Evolutionary conservation across 2,329 filamentous ascomycete species (phyloP).

Genomic region (Fusarium veterinarium): DNA sequence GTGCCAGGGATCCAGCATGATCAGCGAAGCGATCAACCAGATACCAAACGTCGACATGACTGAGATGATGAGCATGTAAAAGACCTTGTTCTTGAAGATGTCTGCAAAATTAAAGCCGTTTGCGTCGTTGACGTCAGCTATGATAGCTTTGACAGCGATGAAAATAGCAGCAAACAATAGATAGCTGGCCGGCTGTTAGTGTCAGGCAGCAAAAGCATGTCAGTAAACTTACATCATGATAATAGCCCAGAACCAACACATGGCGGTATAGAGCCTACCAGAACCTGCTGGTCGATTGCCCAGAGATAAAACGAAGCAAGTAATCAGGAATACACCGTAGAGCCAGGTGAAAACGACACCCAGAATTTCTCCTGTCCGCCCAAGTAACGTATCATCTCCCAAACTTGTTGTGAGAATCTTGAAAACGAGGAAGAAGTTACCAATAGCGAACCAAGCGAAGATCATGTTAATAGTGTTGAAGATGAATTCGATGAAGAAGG

Average conservation of each 20-base stretch:
- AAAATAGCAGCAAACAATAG: conserved; percentile 95
- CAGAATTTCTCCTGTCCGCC: conserved; percentile 80
- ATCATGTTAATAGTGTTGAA: conserved; percentile 98
- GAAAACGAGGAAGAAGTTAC: conserved; percentile 99
- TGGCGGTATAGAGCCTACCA: conserved; percentile 92
- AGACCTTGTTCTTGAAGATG: conserved; percentile 87
- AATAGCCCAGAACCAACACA: conserved; percentile 98
- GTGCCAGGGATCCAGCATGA: conserved; percentile 99
- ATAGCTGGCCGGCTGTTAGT: conserved; percentile 66
- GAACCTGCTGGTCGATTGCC: conserved; percentile 96
- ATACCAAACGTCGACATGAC: conserved; percentile 92
- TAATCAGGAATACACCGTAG: conserved; percentile 90
- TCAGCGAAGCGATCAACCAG: conserved; percentile 88
- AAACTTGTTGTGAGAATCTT: conserved; percentile 93
- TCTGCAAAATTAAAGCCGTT: conserved; percentile 75
- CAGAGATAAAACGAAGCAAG: conserved; percentile 93
- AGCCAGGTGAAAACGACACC: conserved; percentile 96
- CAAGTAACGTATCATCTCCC: conserved; percentile 75
- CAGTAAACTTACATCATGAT: conserved; percentile 82
- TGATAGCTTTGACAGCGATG: conserved; percentile 89
- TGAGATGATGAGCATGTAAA: conserved; percentile 94
- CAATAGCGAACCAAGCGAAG: conserved; percentile 98
- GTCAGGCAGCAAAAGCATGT: neutral
- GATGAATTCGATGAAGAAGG: conserved; percentile 90
- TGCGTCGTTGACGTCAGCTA: conserved; percentile 71